Evolutionary conservation across 169 alveolate species (phyloP).

Genomic region (Eimeria falciformis): DNA sequence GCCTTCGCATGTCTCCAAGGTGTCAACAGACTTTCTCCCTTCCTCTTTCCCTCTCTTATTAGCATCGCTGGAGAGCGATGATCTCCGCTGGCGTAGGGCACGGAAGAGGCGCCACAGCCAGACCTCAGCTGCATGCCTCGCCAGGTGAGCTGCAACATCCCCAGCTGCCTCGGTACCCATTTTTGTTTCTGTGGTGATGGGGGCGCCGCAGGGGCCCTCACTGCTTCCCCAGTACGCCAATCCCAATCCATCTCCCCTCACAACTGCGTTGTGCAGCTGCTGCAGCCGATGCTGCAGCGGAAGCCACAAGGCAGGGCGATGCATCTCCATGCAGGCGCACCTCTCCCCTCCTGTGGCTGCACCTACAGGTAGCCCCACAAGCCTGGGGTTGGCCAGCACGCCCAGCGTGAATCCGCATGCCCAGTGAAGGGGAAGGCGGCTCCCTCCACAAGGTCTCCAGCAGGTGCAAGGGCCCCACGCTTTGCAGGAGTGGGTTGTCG

Average conservation of each 20-base stretch:
- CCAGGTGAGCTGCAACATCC: conserved; percentile 63
- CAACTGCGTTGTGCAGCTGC: conserved; percentile 19
- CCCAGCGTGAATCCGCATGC: conserved; percentile 32
- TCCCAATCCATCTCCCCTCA: neutral
- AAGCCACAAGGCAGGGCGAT: conserved; percentile 30
- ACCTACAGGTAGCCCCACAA: conserved; percentile 36
- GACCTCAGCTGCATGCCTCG: conserved; percentile 71
- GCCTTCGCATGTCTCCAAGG: too few relatives aligned
- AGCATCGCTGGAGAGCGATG: neutral
- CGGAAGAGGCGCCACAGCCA: conserved; percentile 45
- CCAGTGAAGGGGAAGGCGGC: conserved; percentile 13
- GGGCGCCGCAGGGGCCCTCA: neutral
- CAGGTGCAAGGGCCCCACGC: conserved; percentile 13
- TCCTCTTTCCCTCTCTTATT: too few relatives aligned
- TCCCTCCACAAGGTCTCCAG: conserved; percentile 20
- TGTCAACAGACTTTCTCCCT: too few relatives aligned
- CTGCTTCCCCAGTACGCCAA: neutral
- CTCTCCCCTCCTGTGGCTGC: conserved; percentile 27
- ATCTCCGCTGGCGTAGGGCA: neutral
- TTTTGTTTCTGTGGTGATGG: neutral
- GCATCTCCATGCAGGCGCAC: conserved; percentile 40
- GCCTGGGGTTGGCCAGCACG: conserved; percentile 15
- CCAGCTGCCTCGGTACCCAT: conserved; percentile 47
- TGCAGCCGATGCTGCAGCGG: conserved; percentile 68
- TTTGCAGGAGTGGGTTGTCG: neutral